These are phyloP conservation scores for Naganishia albida DNA, from an alignment of 1,284 basidiomycete genomes.

Conservation along the genomic window DNA sequence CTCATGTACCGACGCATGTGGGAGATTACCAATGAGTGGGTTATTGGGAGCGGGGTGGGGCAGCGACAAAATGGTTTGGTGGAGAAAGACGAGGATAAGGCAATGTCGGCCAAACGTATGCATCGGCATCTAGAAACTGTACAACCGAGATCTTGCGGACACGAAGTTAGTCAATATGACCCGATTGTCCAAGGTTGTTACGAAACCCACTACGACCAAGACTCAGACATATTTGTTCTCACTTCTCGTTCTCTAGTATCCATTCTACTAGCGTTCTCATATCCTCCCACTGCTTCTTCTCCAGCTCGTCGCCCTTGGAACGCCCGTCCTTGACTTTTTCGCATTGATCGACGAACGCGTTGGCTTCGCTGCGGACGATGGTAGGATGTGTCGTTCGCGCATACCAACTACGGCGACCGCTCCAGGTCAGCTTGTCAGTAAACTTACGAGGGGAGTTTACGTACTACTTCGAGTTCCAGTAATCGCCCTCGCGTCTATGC, in stretches of 20 bases:
- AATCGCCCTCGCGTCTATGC: conserved; percentile 52
- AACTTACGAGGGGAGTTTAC: conserved; percentile 5
- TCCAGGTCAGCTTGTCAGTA: neutral
- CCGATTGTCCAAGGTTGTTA: no score
- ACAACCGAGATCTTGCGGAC: no score
- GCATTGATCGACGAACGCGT: conserved; percentile 49
- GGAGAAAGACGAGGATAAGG: no score
- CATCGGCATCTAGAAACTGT: no score
- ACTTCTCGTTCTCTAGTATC: conserved; percentile 42
- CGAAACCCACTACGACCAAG: no score
- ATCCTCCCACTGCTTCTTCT: conserved; percentile 48
- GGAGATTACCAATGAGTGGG: no score
- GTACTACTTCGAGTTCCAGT: conserved; percentile 54
- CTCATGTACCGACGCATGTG: no score
- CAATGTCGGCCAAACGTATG: no score
- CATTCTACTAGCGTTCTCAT: conserved; percentile 46
- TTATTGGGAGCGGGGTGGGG: no score
- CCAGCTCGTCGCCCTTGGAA: conserved; percentile 30
- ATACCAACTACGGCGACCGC: conserved; percentile 42
- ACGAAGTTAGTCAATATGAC: no score
- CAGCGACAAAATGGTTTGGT: no score
- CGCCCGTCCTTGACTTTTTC: conserved; percentile 34
- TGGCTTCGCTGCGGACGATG: conserved; percentile 36
- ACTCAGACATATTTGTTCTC: neutral
- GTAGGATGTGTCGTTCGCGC: conserved; percentile 43